These are phyloP conservation scores for Candida coleopterorum DNA, from an alignment of 805 yeast species.

Conservation along the genomic window DNA sequence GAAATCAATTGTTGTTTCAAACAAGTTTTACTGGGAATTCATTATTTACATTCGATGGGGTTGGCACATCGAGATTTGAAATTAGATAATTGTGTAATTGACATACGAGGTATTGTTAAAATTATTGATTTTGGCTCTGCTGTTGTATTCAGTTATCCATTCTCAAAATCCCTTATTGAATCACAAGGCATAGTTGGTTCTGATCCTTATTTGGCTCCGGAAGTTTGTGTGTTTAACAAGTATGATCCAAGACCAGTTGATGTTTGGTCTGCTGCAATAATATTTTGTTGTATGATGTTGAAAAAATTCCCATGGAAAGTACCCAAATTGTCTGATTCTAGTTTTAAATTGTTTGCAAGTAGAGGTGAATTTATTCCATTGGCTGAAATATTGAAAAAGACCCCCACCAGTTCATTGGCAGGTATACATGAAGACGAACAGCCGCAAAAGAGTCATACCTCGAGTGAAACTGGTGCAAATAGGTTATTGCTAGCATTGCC, in stretches of 20 bases:
- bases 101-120: conserved; percentile 67
- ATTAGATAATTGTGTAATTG: conserved; percentile 78
- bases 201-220: conserved; percentile 86
- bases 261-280: conserved; percentile 81
- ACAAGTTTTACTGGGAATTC: conserved; percentile 69
- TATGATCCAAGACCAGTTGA: conserved; percentile 79
- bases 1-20: conserved; percentile 80
- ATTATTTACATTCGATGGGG: conserved; percentile 71
- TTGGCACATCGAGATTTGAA: conserved; percentile 80
- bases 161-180: conserved; percentile 51
- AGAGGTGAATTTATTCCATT: conserved; percentile 51
- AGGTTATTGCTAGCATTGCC: conserved; percentile 69
- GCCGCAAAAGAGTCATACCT: conserved; percentile 46
- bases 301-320: conserved; percentile 87
- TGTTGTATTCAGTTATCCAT: conserved; percentile 75
- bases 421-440: conserved; percentile 14
- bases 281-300: conserved; percentile 81
- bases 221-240: conserved; percentile 52
- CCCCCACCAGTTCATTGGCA: conserved; percentile 16
- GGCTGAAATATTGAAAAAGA: conserved; percentile 43
- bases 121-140: conserved; percentile 83
- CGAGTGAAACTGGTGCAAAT: conserved; percentile 65
- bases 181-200: conserved; percentile 81
- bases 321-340: conserved; percentile 65
- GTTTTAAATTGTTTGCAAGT: conserved; percentile 57